These are phyloP conservation scores for Picea abies DNA, from an alignment of 83 land plant species.

Conservation along the genomic window DNA sequence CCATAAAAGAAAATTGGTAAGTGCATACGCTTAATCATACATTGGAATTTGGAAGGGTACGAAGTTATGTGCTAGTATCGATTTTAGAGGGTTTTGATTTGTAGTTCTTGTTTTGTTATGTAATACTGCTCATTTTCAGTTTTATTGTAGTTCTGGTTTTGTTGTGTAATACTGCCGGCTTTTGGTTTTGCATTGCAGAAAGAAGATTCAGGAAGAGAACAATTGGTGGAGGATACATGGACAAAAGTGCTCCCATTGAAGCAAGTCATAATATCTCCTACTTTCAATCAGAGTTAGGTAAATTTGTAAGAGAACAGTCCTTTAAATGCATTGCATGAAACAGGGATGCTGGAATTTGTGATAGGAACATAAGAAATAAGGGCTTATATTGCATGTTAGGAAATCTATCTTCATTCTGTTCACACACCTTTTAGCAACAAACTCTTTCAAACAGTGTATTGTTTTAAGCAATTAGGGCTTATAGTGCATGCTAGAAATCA, in stretches of 20 bases:
- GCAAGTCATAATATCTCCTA: slow-evolving; percentile 7
- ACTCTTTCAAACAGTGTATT: not conserved
- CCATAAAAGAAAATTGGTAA: slow-evolving; percentile 22
- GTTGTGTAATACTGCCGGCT: not conserved
- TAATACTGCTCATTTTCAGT: not conserved
- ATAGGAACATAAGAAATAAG: not conserved
- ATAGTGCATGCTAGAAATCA: not conserved
- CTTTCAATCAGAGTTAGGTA: not conserved
- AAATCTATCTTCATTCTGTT: not conserved
- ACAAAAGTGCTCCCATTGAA: slow-evolving; percentile 6
- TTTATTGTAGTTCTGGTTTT: not conserved
- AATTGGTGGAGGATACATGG: slow-evolving; percentile 9
- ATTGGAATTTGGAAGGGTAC: not conserved
- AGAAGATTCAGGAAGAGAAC: slow-evolving; percentile 8
- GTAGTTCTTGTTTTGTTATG: not conserved
- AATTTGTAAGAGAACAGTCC: not conserved
- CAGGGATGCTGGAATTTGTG: not conserved
- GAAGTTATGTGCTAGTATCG: not conserved
- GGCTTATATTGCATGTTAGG: not conserved
- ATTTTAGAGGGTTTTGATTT: not conserved
- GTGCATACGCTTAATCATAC: not conserved
- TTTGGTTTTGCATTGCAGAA: slow-evolving; percentile 5
- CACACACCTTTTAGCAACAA: not conserved
- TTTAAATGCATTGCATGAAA: not conserved
- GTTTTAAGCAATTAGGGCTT: not conserved